These are phyloP conservation scores for Lithocarpus polystachyus DNA, from an alignment of 306 rosid species.

Conservation along the genomic window DNA sequence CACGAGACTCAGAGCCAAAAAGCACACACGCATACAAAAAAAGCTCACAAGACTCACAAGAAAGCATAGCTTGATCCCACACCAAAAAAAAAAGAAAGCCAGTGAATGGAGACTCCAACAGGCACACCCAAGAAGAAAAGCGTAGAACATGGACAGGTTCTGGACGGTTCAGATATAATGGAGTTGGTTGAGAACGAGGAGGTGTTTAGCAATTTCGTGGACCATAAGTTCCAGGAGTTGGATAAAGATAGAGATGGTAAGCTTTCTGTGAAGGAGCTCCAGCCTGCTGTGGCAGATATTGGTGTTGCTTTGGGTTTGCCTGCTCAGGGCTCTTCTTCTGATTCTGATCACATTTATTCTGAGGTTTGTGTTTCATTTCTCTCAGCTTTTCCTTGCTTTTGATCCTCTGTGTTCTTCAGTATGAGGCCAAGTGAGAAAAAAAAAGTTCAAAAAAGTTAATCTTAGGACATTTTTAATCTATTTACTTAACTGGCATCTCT, in stretches of 20 bases:
- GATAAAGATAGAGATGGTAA: constrained; percentile 84
- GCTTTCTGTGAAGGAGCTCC: constrained; percentile 80
- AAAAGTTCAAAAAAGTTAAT: neutral
- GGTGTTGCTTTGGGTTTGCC: constrained; percentile 98
- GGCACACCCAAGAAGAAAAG: constrained; percentile 28
- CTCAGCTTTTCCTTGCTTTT: neutral
- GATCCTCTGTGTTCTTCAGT: neutral
- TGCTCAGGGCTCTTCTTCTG: constrained; percentile 67
- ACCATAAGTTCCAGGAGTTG: constrained; percentile 74
- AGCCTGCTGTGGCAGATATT: constrained; percentile 95
- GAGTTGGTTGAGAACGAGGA: constrained; percentile 82
- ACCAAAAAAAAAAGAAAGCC: neutral
- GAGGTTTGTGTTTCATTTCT: constrained; percentile 40
- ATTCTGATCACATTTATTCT: constrained; percentile 78
- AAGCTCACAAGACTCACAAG: constrained; percentile 53
- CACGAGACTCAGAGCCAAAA: constrained; percentile 45
- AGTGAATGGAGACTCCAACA: constrained; percentile 29
- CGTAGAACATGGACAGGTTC: constrained; percentile 49
- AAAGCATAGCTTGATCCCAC: constrained; percentile 8
- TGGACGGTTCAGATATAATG: constrained; percentile 94
- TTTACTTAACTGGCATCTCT: too few species aligned
- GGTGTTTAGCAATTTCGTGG: constrained; percentile 72
- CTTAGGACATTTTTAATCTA: too few species aligned
- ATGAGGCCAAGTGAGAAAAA: neutral
- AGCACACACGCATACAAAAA: too few species aligned